These are phyloP conservation scores for Aureobasidium pullulans DNA, from an alignment of 2,329 filamentous ascomycete species.

Conservation along the genomic window DNA sequence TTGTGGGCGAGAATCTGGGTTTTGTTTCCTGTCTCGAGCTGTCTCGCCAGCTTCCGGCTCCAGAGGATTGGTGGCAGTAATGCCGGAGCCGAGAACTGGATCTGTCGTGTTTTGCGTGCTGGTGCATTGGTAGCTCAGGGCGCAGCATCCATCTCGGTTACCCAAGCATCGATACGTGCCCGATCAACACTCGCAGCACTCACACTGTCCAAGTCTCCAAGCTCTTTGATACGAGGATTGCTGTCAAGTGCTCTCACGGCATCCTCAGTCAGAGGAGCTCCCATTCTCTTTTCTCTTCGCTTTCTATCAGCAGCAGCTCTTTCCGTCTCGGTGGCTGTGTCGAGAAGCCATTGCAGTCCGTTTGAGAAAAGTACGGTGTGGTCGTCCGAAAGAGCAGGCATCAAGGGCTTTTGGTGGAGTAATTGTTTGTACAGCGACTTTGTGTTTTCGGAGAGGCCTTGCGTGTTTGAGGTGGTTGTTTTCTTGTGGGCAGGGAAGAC, in stretches of 20 bases:
- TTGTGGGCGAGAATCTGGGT: too few relatives aligned
- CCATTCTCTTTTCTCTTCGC: neutral
- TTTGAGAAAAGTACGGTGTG: neutral
- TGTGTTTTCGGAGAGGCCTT: neutral
- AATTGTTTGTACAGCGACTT: neutral
- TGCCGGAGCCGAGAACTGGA: neutral
- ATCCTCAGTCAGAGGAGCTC: neutral
- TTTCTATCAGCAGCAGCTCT: neutral
- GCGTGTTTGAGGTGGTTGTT: neutral
- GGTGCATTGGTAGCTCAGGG: neutral
- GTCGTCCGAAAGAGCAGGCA: neutral
- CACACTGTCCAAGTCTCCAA: neutral
- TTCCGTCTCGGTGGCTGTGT: neutral
- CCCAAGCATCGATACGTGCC: neutral
- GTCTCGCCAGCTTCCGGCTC: too few relatives aligned
- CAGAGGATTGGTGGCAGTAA: neutral
- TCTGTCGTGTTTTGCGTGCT: neutral
- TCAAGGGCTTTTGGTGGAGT: neutral
- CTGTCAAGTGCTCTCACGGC: neutral
- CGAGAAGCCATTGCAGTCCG: constrained; percentile 5
- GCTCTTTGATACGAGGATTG: neutral
- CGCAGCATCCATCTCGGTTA: neutral
- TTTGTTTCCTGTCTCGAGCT: too few relatives aligned
- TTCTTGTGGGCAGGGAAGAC: neutral
- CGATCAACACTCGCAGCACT: neutral